Percentiles rank a stretch among this genome's conserved stretches.
Evolutionary conservation across 139 green algal genomes (phyloP).

Genomic region (Chlorella sp.): DNA sequence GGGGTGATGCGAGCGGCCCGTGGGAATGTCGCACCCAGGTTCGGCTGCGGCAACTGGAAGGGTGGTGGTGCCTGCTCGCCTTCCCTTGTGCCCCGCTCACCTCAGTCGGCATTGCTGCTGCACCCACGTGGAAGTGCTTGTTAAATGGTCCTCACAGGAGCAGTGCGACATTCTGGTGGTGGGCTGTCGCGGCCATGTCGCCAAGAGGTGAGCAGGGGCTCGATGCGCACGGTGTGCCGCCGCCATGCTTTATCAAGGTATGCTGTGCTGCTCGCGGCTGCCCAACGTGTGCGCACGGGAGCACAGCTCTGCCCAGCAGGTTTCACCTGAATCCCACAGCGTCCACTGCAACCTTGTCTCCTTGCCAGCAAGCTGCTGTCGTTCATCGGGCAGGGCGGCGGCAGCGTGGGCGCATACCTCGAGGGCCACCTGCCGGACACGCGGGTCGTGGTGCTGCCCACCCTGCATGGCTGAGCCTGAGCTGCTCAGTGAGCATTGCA

Average conservation of each 20-base stretch:
- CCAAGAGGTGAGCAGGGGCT: too few relatives aligned
- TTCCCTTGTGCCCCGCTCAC: not conserved
- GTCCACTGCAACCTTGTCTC: not conserved
- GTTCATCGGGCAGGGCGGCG: not conserved
- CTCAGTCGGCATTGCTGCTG: not conserved
- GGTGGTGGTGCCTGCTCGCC: not conserved
- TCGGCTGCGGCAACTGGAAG: too few relatives aligned
- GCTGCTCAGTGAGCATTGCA: not conserved
- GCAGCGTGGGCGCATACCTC: not conserved
- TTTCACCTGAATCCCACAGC: not conserved
- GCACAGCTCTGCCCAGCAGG: not conserved
- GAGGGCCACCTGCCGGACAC: not conserved
- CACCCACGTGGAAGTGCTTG: not conserved
- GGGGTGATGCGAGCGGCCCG: too few relatives aligned
- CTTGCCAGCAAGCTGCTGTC: not conserved
- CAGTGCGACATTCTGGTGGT: conserved; percentile 8
- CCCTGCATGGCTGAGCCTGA: not conserved
- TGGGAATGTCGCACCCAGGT: too few relatives aligned
- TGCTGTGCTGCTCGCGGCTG: too few relatives aligned
- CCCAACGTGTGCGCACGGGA: too few relatives aligned
- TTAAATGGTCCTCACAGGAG: not conserved
- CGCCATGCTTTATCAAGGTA: too few relatives aligned
- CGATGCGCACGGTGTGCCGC: too few relatives aligned
- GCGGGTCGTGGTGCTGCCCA: not conserved
- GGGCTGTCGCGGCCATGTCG: not conserved